phyloP scores from a whole-genome alignment of 2,329 filamentous ascomycete species.

The Pyricularia grisea region DNA sequence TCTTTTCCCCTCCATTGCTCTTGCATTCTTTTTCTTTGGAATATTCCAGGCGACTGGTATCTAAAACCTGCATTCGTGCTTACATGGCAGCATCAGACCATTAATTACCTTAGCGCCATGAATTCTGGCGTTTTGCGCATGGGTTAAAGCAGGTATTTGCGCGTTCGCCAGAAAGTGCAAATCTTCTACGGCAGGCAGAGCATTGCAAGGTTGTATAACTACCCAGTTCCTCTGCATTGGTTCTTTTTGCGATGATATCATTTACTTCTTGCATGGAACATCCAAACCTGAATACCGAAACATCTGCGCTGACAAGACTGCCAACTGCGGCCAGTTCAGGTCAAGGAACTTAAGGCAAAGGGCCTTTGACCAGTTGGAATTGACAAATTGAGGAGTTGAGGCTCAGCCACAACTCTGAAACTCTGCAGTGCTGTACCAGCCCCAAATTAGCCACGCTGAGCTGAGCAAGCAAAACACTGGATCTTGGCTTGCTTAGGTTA shows the following conservation, averaged over 20 bases:
- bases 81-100: neutral
- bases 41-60: neutral
- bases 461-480: neutral
- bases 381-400: neutral
- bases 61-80: neutral
- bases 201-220: neutral
- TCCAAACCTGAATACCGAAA: neutral
- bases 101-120: neutral
- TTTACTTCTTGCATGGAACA: neutral
- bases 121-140: neutral
- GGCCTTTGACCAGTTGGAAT: neutral
- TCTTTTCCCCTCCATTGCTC: no score
- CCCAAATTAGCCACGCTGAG: neutral
- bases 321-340: neutral
- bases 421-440: neutral
- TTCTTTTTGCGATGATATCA: neutral
- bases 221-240: neutral
- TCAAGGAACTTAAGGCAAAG: neutral
- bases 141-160: neutral
- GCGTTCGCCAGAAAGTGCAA: neutral
- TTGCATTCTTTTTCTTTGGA: neutral
- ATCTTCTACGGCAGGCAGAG: neutral
- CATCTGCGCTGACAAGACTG: neutral
- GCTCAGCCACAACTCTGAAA: neutral
- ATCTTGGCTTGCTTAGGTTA: neutral